A percentile compares a stretch with the other conserved stretches of the same genome.
Conservation (phyloP, 2,329 filamentous ascomycete species). For the Aspergillus viridinutans region DNA sequence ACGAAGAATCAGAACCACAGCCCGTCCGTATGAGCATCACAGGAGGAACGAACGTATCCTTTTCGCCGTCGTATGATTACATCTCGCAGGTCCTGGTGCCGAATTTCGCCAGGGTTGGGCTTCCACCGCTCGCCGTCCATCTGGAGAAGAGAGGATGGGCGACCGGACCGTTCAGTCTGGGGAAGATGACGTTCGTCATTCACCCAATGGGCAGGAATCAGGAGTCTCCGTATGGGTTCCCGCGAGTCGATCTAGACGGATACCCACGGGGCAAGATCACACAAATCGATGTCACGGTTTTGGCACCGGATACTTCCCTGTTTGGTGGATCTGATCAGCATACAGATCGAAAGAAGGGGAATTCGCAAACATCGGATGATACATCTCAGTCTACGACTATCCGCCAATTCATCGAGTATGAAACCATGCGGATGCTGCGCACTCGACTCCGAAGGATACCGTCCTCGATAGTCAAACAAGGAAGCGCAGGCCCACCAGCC, state of each 20-base stretch:
- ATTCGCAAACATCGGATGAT: neutral
- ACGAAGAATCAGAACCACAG: constrained; percentile 6
- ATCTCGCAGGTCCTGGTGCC: constrained; percentile 53
- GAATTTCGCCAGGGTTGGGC: constrained; percentile 48
- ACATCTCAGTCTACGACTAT: constrained; percentile 7
- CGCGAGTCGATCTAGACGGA: constrained; percentile 27
- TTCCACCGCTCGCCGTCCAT: constrained; percentile 42
- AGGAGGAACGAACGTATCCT: constrained; percentile 57
- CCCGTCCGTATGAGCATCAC: constrained; percentile 43
- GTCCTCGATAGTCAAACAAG: constrained; percentile 7
- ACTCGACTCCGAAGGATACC: constrained; percentile 13
- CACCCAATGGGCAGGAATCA: constrained; percentile 32
- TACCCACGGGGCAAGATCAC: constrained; percentile 29
- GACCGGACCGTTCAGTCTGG: constrained; percentile 43
- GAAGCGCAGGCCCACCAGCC: neutral
- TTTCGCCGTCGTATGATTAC: constrained; percentile 55
- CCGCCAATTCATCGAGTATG: constrained; percentile 23
- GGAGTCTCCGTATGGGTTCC: constrained; percentile 19
- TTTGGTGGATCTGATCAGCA: neutral
- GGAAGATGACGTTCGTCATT: constrained; percentile 48
- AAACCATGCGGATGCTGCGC: constrained; percentile 14
- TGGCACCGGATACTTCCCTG: constrained; percentile 31
- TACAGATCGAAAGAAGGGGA: neutral
- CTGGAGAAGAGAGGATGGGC: constrained; percentile 54
- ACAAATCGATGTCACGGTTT: constrained; percentile 35